Conservation (phyloP, 345 rosid genomes). For the Citropsis articulata region DNA sequence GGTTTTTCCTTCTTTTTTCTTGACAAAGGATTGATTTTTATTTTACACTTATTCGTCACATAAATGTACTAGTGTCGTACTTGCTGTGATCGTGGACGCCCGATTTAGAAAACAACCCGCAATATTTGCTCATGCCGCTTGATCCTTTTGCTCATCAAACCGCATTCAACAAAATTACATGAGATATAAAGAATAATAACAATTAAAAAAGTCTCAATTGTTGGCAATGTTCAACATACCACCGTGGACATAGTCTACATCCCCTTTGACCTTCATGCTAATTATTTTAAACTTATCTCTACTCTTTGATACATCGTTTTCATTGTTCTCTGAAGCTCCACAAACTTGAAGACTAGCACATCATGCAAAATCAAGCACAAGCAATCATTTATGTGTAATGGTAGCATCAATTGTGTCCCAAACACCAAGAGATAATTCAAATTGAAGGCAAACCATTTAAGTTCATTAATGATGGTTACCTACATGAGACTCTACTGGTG, state of each 20-base stretch:
- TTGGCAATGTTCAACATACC: conserved; percentile 45
- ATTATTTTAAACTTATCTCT: conserved; percentile 90
- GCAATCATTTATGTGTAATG: too few relatives aligned
- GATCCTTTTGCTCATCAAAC: conserved; percentile 97
- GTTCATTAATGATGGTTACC: too few relatives aligned
- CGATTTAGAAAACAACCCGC: conserved; percentile 86
- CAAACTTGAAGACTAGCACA: too few relatives aligned
- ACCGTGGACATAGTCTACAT: conserved; percentile 91
- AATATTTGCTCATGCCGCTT: conserved; percentile 78
- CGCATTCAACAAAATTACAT: conserved; percentile 16
- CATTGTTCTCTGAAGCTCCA: too few relatives aligned
- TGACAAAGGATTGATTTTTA: not conserved
- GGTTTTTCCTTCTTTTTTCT: too few relatives aligned
- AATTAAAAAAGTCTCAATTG: not conserved
- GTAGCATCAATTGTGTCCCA: too few relatives aligned
- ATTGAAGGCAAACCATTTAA: too few relatives aligned
- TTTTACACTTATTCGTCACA: not conserved
- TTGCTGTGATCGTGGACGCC: conserved; percentile 71
- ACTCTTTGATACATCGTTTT: conserved; percentile 87
- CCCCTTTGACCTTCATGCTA: conserved; percentile 88
- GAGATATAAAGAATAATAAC: not conserved
- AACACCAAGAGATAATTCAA: too few relatives aligned
- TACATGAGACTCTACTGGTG: too few relatives aligned
- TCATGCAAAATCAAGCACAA: too few relatives aligned
- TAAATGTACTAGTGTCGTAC: conserved; percentile 14